phyloP scores from a whole-genome alignment of 441 rosid genomes.

The Pelargonium myrrhifolium region DNA sequence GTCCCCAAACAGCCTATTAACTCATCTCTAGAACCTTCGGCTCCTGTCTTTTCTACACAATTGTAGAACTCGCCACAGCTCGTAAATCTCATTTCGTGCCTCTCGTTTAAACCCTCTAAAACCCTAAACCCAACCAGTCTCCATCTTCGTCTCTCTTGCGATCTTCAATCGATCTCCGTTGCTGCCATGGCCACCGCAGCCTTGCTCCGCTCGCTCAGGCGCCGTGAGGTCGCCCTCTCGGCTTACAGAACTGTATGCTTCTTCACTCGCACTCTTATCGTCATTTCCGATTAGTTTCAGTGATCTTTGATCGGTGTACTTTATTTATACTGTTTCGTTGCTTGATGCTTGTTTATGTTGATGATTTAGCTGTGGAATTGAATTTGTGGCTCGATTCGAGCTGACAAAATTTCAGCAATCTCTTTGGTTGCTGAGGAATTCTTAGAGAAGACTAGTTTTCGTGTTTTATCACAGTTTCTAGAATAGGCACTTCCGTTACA shows the following conservation, averaged over 20 bases:
- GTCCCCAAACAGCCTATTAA: too few relatives aligned
- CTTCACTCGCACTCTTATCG: not conserved
- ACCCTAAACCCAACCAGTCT: not conserved
- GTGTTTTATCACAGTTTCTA: too few relatives aligned
- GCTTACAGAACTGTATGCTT: constrained; percentile 21
- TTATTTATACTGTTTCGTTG: too few relatives aligned
- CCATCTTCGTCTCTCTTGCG: not conserved
- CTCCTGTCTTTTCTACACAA: not conserved
- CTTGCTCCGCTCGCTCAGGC: constrained; percentile 64
- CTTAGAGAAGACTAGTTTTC: too few relatives aligned
- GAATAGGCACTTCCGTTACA: too few relatives aligned
- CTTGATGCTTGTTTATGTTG: constrained; percentile 15
- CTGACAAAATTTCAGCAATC: too few relatives aligned
- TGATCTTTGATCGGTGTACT: too few relatives aligned
- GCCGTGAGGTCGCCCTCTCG: constrained; percentile 57
- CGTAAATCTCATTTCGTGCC: not conserved
- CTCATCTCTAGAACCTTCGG: too few relatives aligned
- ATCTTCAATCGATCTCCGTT: not conserved
- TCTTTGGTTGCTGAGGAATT: not conserved
- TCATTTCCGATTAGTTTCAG: too few relatives aligned
- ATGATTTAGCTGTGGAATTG: too few relatives aligned
- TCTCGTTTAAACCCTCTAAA: not conserved
- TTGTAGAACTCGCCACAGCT: not conserved
- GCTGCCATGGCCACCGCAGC: constrained; percentile 56
- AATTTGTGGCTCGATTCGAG: too few relatives aligned